These are phyloP conservation scores for Glycine latifolia DNA, from an alignment of 306 rosid species.

Conservation along the genomic window DNA sequence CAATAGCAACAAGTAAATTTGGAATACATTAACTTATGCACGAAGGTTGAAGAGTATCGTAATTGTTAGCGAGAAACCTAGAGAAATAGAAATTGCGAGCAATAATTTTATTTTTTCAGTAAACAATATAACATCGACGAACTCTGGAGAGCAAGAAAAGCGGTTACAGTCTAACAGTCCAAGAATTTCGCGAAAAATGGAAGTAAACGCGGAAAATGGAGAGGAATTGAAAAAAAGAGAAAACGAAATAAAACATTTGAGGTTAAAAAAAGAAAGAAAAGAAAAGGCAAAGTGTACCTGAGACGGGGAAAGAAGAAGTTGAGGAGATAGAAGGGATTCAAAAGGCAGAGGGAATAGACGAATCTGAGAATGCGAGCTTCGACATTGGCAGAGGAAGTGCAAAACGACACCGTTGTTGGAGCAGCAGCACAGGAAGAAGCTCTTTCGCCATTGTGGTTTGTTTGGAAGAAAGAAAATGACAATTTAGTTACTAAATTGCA, in stretches of 20 bases:
- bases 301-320: conserved; percentile 15
- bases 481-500: conserved; percentile 43
- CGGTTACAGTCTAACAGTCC: no score
- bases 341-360: conserved; percentile 46
- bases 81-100: conserved; percentile 1
- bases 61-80: background rate
- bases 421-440: conserved; percentile 57
- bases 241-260: no score
- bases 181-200: no score
- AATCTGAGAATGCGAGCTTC: conserved; percentile 43
- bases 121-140: conserved; percentile 39
- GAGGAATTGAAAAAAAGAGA: no score
- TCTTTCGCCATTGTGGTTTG: conserved; percentile 61
- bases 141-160: background rate
- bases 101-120: background rate
- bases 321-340: conserved; percentile 60
- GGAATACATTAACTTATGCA: background rate
- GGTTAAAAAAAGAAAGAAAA: background rate
- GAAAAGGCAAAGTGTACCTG: conserved; percentile 52
- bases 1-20: background rate
- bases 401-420: conserved; percentile 59
- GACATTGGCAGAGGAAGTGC: conserved; percentile 47
- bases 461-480: conserved; percentile 51
- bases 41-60: conserved; percentile 4
- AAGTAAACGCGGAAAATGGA: no score